Conservation (phyloP, 257 asterid species). For the Knoxia roxburghii region DNA sequence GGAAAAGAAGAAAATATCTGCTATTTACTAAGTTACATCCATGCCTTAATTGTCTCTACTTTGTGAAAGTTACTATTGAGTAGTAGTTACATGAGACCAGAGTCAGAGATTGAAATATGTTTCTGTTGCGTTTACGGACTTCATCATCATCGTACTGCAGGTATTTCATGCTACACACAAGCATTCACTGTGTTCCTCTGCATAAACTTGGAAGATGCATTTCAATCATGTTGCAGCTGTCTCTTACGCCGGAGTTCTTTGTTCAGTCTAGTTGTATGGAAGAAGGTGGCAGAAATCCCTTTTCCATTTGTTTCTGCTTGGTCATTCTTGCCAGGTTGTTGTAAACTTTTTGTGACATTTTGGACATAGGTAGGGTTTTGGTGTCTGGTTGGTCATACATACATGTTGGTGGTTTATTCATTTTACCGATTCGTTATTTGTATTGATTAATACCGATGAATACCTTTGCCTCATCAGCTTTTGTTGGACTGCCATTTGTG, state of each 20-base stretch:
- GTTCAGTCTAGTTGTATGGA: constrained; percentile 5
- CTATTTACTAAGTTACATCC: too few species aligned
- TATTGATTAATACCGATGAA: too few species aligned
- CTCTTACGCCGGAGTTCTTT: constrained; percentile 1
- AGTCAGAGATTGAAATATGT: too few species aligned
- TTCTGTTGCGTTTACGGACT: not conserved
- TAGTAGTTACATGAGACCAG: too few species aligned
- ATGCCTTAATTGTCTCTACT: too few species aligned
- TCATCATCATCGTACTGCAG: constrained; percentile 22
- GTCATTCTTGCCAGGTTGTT: constrained; percentile 18
- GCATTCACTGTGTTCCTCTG: constrained; percentile 10
- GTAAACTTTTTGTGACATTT: constrained; percentile 6
- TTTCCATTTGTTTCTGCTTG: constrained; percentile 44
- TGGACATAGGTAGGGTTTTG: not conserved
- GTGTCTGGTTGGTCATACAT: not conserved
- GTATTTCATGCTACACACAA: constrained; percentile 22
- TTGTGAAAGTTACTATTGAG: too few species aligned
- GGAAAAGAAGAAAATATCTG: not conserved
- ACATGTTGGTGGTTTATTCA: not conserved
- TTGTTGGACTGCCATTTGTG: not conserved
- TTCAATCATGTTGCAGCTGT: constrained; percentile 12
- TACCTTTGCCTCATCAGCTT: not conserved
- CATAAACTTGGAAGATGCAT: constrained; percentile 8
- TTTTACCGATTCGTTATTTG: too few species aligned
- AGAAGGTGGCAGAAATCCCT: constrained; percentile 33